A percentile compares a stretch with the other conserved stretches of the same genome.
Conservation (phyloP, 306 rosid species). For the Inga oerstediana region DNA sequence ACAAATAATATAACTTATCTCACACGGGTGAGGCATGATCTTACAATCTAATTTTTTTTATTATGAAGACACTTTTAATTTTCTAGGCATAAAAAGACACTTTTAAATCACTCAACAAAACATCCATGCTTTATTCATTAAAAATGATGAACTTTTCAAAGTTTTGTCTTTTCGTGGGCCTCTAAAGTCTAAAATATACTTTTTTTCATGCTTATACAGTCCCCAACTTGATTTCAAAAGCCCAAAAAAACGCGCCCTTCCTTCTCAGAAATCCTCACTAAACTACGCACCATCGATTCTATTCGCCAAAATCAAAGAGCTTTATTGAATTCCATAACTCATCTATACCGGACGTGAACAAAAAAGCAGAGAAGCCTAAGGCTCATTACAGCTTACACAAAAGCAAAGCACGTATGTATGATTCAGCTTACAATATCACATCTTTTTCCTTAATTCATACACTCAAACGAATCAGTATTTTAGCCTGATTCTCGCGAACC, state of each 20-base stretch:
- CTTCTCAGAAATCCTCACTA: slow-evolving; percentile 34
- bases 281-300: neutral
- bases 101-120: neutral
- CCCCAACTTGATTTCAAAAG: neutral
- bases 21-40: neutral
- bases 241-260: neutral
- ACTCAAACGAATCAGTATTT: slow-evolving; percentile 33
- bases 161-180: neutral
- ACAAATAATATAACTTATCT: too few species aligned
- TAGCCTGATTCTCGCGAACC: slow-evolving; percentile 15
- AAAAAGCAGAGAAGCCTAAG: neutral
- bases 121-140: neutral
- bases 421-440: slow-evolving; percentile 32
- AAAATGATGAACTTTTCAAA: neutral
- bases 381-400: neutral
- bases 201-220: neutral
- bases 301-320: neutral
- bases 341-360: neutral
- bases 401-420: slow-evolving; percentile 19
- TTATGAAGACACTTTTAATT: too few species aligned
- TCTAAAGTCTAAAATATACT: neutral
- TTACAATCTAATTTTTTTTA: too few species aligned
- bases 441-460: slow-evolving; percentile 9
- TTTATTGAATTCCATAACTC: slow-evolving; percentile 22
- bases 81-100: neutral